A percentile compares a stretch with the other conserved stretches of the same genome.
phyloP scores from a whole-genome alignment of 2,329 filamentous ascomycete genomes.

The Dactylonectria estremocensis region DNA sequence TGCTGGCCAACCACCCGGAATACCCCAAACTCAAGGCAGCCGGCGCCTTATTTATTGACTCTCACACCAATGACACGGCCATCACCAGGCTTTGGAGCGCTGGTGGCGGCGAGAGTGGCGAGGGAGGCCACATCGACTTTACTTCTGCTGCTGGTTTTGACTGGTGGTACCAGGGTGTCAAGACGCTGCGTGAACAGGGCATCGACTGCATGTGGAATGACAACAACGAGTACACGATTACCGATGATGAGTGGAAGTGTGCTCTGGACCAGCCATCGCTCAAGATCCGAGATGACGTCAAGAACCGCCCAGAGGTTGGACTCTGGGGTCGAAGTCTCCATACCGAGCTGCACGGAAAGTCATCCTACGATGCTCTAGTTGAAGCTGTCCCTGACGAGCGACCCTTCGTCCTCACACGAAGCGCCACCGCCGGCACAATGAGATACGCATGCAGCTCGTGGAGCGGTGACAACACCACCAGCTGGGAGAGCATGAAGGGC shows the following conservation, averaged over 20 bases:
- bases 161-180: constrained; percentile 81
- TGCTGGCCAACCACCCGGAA: constrained; percentile 76
- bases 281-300: constrained; percentile 53
- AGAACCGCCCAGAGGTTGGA: constrained; percentile 67
- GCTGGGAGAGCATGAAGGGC: constrained; percentile 81
- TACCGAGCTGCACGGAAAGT: constrained; percentile 80
- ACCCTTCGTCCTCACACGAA: constrained; percentile 79
- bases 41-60: constrained; percentile 76
- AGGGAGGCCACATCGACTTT: constrained; percentile 82
- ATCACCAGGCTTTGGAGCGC: constrained; percentile 79
- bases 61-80: constrained; percentile 65
- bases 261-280: constrained; percentile 64
- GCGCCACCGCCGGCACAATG: constrained; percentile 79
- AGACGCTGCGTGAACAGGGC: constrained; percentile 72
- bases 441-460: constrained; percentile 80
- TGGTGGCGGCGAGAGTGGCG: constrained; percentile 78
- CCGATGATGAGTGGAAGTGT: constrained; percentile 76
- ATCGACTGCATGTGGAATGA: constrained; percentile 86
- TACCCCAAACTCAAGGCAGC: constrained; percentile 73
- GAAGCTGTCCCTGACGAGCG: constrained; percentile 71
- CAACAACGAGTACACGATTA: constrained; percentile 82
- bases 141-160: constrained; percentile 76
- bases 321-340: constrained; percentile 80
- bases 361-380: constrained; percentile 77
- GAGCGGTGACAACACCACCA: constrained; percentile 83